A percentile compares a stretch with the other conserved stretches of the same genome.
Conservation (phyloP, 73 alveolate genomes). For the Uronychia setigera region DNA sequence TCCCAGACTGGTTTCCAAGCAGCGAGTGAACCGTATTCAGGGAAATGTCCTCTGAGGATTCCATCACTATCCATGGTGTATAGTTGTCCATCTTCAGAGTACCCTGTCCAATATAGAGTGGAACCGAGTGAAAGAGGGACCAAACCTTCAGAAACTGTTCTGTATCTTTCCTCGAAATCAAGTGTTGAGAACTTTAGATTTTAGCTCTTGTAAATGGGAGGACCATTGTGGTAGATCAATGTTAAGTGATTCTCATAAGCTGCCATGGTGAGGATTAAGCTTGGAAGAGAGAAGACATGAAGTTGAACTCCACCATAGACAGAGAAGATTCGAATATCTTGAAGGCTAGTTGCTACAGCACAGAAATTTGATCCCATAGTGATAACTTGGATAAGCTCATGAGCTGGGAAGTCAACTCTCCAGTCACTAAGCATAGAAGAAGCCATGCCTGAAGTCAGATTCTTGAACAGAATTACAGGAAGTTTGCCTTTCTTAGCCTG, state of each 20-base stretch:
- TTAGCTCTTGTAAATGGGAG: background rate
- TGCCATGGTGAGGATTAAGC: background rate
- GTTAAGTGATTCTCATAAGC: background rate
- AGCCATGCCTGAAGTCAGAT: background rate
- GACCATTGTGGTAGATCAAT: background rate
- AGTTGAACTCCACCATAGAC: background rate
- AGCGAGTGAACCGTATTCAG: background rate
- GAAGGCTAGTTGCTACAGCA: background rate
- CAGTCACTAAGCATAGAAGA: background rate
- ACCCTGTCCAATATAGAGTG: background rate
- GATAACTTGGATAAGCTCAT: background rate
- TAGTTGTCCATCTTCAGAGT: background rate
- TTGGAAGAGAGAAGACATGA: background rate
- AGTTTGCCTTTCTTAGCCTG: background rate
- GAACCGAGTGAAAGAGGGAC: background rate
- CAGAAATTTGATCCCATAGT: background rate
- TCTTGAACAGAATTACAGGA: background rate
- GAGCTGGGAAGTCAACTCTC: background rate
- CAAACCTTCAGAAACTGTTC: background rate
- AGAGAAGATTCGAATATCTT: background rate
- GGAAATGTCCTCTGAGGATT: background rate
- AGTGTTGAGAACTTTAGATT: background rate
- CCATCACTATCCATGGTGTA: slow-evolving; percentile 2
- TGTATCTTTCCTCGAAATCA: background rate
- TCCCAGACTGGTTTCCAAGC: background rate